Conservation (phyloP, 805 yeast genomes). For the Vanderwaltozyma yarrowii region DNA sequence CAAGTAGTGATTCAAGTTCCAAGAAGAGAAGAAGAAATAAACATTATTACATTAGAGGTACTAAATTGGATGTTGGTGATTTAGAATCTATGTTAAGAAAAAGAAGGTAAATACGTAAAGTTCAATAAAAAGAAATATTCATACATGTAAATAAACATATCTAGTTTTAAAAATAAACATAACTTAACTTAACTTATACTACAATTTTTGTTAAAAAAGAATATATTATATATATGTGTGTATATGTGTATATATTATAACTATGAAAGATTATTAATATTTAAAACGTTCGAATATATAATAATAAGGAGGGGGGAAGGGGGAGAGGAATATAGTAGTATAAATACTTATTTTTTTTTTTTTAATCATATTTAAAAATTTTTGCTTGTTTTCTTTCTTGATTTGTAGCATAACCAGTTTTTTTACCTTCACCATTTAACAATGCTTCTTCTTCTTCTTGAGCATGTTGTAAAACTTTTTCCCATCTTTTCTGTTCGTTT, state of each 20-base stretch:
- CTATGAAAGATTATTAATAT: no score
- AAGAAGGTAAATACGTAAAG: slow-evolving; percentile 4
- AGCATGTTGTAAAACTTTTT: slow-evolving; percentile 34
- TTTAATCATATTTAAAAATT: slow-evolving; percentile 20
- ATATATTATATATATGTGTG: no score
- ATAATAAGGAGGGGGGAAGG: no score
- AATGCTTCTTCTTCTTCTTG: slow-evolving; percentile 29
- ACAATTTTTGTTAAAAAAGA: no score
- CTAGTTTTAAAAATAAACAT: no score
- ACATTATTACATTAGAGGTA: slow-evolving; percentile 81
- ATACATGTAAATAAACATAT: neutral
- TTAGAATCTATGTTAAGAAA: slow-evolving; percentile 38
- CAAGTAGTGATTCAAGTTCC: slow-evolving; percentile 46
- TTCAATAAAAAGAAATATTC: no score
- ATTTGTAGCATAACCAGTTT: slow-evolving; percentile 20
- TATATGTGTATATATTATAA: no score
- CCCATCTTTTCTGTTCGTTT: slow-evolving; percentile 36
- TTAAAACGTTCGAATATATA: no score
- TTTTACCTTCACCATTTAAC: neutral
- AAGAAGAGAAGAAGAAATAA: slow-evolving; percentile 57
- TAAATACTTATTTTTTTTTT: no score
- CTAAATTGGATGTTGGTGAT: slow-evolving; percentile 67
- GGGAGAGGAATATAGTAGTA: no score
- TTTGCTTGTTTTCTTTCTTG: slow-evolving; percentile 32
- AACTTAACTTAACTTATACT: no score